Base-by-base conservation (phyloP, 108 stramenopile species). In the Nitzschia putrida region DNA sequence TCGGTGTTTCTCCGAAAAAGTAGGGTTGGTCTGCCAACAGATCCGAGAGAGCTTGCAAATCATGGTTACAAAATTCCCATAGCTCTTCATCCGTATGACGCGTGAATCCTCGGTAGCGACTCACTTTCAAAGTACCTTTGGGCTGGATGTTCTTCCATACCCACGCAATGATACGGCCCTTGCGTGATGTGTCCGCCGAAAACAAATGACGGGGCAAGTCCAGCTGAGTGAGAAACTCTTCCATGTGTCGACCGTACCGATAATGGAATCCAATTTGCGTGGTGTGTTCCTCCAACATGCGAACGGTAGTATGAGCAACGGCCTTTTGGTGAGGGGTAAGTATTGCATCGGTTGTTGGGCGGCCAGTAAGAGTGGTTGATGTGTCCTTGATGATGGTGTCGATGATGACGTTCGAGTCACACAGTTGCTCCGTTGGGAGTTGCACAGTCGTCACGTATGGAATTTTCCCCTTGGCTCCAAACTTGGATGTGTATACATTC, bases 281-380 rank as follows among this genome's bases (percentile, higher is more conserved):
- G 7, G 69, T 70, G 2, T 70, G 69, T 26, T 70, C 69, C 29
- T 70, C 69, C 25, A 70, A 25, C 69, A 70, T 70, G 14, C 67
- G 38, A 18, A 52, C 13, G 24, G 24, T 45, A 16, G 69, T n/a
- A 37, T 70, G 69, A 0, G 47, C 11, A 43, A 70, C 42, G 41
- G 69, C 69, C 25, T 38, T 38, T 60, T 70, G 45, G 18, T 50
- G 39, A 0, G 13, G 0, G 3, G 69, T 70, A 29, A 70, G 24
- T 18, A 49, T 49, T 2, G 47, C 47, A 49, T 49, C 47, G 47
- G 47, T 49, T 18, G 18, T 49, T 2, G 29, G 29, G 29, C 29
- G 29, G 47, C 23, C 45, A 20, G 34, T 47, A 12, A 59, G 57
- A 44, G 44, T 37, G 18, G 9, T 13, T 0, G 23, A 11, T 45